Evolutionary conservation across 164 flowering plant genomes (phyloP).

Genomic region (Sedum album): DNA sequence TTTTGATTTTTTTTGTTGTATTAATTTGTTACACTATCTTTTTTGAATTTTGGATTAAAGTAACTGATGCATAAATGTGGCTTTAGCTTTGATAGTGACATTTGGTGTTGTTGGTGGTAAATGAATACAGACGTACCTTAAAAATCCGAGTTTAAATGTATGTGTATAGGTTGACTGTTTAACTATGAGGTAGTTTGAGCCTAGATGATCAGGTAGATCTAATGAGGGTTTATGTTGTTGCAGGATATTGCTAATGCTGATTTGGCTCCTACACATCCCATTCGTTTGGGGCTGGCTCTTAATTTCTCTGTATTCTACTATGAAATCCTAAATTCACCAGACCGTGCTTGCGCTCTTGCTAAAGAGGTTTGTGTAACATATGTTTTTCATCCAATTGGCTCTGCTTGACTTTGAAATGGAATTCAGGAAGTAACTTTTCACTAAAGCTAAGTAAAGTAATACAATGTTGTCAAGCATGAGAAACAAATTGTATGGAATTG

Average conservation of each 20-base stretch:
- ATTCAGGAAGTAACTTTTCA: too few species aligned
- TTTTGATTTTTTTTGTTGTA: neutral
- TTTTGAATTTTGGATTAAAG: neutral
- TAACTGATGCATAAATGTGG: neutral
- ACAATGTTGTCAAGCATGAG: too few species aligned
- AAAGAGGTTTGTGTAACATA: constrained; percentile 2
- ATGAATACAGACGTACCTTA: neutral
- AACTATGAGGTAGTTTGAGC: neutral
- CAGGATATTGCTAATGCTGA: constrained; percentile 6
- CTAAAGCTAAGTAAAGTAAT: too few species aligned
- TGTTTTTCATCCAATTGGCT: too few species aligned
- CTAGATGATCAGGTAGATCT: too few species aligned
- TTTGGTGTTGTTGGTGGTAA: neutral
- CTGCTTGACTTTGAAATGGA: too few species aligned
- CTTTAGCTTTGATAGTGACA: neutral
- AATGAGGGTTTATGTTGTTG: neutral
- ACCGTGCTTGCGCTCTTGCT: constrained; percentile 1
- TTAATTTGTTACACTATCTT: too few species aligned
- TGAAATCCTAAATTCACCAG: neutral
- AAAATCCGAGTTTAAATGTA: neutral
- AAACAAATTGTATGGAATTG: too few species aligned
- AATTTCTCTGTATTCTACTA: constrained; percentile 7
- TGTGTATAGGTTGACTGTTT: neutral
- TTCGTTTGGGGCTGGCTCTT: constrained; percentile 5
- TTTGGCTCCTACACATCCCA: neutral